Conservation (phyloP, 1,284 basidiomycete genomes). For the Ceratobasidium sp. region DNA sequence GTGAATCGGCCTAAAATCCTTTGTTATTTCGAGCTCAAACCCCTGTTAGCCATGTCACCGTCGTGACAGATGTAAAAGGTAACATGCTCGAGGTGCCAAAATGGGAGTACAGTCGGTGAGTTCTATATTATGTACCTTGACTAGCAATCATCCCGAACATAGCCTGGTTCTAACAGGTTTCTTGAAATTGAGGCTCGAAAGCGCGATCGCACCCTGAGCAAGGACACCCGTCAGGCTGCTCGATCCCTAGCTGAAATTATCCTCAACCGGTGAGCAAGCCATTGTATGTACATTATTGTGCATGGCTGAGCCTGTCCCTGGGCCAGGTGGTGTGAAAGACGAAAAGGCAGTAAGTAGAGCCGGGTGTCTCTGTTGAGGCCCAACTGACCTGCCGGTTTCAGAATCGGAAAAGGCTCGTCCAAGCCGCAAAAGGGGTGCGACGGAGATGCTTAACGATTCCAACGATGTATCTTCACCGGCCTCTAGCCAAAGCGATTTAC, state of each 20-base stretch:
- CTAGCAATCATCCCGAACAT: constrained; percentile 6
- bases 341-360: constrained; percentile 40
- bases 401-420: constrained; percentile 39
- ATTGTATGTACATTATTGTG: not conserved
- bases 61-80: constrained; percentile 42
- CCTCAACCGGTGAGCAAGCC: constrained; percentile 29
- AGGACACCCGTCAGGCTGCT: constrained; percentile 41
- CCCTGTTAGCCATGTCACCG: constrained; percentile 32
- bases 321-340: constrained; percentile 38
- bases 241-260: constrained; percentile 42
- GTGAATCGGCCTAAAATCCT: not conserved
- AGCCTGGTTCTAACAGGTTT: constrained; percentile 23
- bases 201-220: constrained; percentile 43
- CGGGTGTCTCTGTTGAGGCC: constrained; percentile 24
- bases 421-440: constrained; percentile 40
- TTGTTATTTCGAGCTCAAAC: not conserved
- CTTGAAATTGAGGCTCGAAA: constrained; percentile 42
- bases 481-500: constrained; percentile 37
- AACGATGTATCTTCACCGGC: constrained; percentile 36
- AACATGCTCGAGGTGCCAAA: constrained; percentile 39
- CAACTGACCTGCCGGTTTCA: constrained; percentile 11
- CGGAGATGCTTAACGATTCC: constrained; percentile 39
- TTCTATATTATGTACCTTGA: not conserved
- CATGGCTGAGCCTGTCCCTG: constrained; percentile 4
- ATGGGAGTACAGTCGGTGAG: constrained; percentile 41